Conservation (phyloP, 2,329 filamentous ascomycete species). For the Aspergillus calidoustus region DNA sequence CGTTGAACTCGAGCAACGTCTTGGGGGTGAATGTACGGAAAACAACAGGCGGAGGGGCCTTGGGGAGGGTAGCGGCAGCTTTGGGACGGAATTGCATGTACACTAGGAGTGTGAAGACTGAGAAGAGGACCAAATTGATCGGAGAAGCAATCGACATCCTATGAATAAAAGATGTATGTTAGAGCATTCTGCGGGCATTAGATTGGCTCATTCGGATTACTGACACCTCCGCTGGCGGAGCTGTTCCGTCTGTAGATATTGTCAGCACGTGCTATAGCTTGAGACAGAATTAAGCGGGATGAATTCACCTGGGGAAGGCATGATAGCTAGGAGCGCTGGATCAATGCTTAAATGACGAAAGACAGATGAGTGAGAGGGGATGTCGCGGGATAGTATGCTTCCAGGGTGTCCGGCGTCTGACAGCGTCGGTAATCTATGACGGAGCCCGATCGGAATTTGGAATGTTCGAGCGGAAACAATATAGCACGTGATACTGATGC, state of each 20-base stretch:
- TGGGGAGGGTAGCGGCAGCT: slow-evolving; percentile 56
- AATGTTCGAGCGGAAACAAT: neutral
- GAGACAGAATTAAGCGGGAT: neutral
- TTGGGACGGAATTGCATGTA: slow-evolving; percentile 65
- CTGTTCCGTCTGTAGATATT: slow-evolving; percentile 27
- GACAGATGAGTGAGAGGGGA: neutral
- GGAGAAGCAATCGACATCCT: slow-evolving; percentile 62
- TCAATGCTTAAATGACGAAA: neutral
- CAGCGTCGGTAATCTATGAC: slow-evolving; percentile 12
- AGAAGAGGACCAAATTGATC: slow-evolving; percentile 65
- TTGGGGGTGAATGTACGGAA: slow-evolving; percentile 85
- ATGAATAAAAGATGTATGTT: slow-evolving; percentile 18
- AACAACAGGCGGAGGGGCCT: slow-evolving; percentile 69
- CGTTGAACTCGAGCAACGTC: slow-evolving; percentile 85
- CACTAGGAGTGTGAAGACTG: slow-evolving; percentile 60
- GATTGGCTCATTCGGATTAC: slow-evolving; percentile 21
- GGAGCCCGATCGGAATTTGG: neutral
- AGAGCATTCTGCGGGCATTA: neutral
- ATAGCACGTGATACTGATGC: neutral
- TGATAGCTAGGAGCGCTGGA: neutral
- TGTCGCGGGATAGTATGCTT: neutral
- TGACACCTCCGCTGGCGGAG: slow-evolving; percentile 43
- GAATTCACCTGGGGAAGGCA: slow-evolving; percentile 27
- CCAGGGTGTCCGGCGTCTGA: neutral
- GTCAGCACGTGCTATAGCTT: slow-evolving; percentile 16